Conservation (phyloP, 108 stramenopile genomes). For the Thalassiosira profunda region DNA sequence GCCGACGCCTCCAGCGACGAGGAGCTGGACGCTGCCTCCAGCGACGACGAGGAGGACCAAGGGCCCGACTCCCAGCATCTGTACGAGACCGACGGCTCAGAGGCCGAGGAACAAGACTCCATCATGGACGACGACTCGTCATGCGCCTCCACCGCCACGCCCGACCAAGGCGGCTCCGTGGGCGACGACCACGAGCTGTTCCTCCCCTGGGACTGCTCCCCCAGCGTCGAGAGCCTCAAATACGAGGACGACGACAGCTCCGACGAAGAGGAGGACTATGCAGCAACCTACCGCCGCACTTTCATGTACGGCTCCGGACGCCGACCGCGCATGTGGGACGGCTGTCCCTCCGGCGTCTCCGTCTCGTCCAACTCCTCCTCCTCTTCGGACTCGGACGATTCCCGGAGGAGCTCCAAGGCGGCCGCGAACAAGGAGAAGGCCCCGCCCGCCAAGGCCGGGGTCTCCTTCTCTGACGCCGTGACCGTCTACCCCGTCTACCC, state of each 20-base stretch:
- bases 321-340: background rate
- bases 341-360: background rate
- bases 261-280: background rate
- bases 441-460: constrained; percentile 1
- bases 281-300: too few species aligned
- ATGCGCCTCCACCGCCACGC: background rate
- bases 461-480: constrained; percentile 35
- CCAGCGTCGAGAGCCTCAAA: background rate
- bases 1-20: constrained; percentile 30
- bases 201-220: background rate
- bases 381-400: constrained; percentile 19
- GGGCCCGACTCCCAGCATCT: background rate
- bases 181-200: background rate
- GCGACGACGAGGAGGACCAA: constrained; percentile 6
- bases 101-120: background rate
- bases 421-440: background rate
- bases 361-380: background rate
- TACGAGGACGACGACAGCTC: background rate
- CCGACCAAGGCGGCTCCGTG: background rate
- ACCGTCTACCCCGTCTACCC: constrained; percentile 37
- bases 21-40: background rate
- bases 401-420: background rate
- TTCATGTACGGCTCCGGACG: background rate
- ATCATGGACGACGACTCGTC: background rate
- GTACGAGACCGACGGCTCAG: background rate